phyloP scores from a whole-genome alignment of 352 stramenopile genomes.

The Globisporangium paddicum region DNA sequence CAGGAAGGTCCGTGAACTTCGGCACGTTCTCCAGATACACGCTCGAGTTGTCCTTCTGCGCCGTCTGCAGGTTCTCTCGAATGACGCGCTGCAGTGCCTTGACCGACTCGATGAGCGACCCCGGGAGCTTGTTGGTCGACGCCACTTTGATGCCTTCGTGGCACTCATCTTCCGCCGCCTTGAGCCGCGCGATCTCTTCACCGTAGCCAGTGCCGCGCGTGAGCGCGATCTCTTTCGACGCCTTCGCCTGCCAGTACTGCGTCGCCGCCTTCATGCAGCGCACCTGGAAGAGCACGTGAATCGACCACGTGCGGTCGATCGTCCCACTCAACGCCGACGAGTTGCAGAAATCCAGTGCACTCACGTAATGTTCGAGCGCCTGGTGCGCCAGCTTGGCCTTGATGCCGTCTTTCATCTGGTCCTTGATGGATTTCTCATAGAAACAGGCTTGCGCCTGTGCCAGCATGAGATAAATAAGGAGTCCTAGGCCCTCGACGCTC shows the following conservation, averaged over 20 bases:
- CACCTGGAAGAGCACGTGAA: slow-evolving; percentile 69
- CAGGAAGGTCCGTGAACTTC: slow-evolving; percentile 40
- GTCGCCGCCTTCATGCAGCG: slow-evolving; percentile 65
- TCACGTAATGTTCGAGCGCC: slow-evolving; percentile 58
- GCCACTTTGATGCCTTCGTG: slow-evolving; percentile 53
- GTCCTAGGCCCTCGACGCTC: slow-evolving; percentile 56
- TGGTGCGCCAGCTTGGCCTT: slow-evolving; percentile 83
- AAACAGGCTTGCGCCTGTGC: slow-evolving; percentile 88
- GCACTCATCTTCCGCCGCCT: slow-evolving; percentile 47
- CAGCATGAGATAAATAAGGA: slow-evolving; percentile 74
- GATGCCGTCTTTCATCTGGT: slow-evolving; percentile 79
- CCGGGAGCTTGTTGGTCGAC: slow-evolving; percentile 56
- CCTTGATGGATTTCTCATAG: slow-evolving; percentile 90
- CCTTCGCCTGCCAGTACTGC: slow-evolving; percentile 76
- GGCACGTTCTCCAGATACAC: slow-evolving; percentile 81
- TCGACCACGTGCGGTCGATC: slow-evolving; percentile 62
- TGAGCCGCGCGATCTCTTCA: slow-evolving; percentile 68
- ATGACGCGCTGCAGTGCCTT: slow-evolving; percentile 52
- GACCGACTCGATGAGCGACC: slow-evolving; percentile 46
- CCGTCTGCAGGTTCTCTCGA: slow-evolving; percentile 45
- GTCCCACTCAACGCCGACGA: slow-evolving; percentile 36
- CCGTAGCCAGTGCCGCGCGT: slow-evolving; percentile 57
- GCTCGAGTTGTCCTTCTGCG: slow-evolving; percentile 76
- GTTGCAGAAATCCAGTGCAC: slow-evolving; percentile 52
- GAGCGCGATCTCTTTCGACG: slow-evolving; percentile 52